phyloP scores from a whole-genome alignment of 331 rosid species.

The Rosa hybrid region DNA sequence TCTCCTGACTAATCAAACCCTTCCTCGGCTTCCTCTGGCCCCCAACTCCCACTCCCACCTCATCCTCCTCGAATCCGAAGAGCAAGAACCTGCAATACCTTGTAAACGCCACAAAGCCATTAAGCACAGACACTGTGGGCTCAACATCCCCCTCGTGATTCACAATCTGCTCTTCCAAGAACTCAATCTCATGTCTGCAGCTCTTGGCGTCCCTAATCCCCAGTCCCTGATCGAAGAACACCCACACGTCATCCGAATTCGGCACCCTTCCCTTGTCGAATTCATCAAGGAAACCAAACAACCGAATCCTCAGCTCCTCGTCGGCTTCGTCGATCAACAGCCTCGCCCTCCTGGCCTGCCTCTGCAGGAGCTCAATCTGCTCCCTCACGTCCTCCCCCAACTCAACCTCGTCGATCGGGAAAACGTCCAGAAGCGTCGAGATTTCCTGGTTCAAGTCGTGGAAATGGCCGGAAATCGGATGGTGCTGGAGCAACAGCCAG shows the following conservation, averaged over 20 bases:
- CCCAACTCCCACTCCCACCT: slow-evolving; percentile 39
- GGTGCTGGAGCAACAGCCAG: slow-evolving; percentile 93
- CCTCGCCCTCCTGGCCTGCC: slow-evolving; percentile 59
- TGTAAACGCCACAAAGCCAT: slow-evolving; percentile 83
- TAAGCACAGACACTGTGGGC: slow-evolving; percentile 70
- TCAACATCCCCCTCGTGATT: slow-evolving; percentile 88
- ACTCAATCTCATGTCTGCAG: slow-evolving; percentile 76
- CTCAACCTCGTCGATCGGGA: slow-evolving; percentile 61
- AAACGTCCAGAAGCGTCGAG: slow-evolving; percentile 86
- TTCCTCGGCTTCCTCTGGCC: slow-evolving; percentile 49
- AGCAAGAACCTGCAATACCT: slow-evolving; percentile 85
- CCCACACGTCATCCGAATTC: slow-evolving; percentile 43
- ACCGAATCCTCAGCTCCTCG: slow-evolving; percentile 49
- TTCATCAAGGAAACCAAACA: slow-evolving; percentile 52
- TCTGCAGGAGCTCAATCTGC: slow-evolving; percentile 75
- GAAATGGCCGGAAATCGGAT: slow-evolving; percentile 85
- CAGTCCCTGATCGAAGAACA: slow-evolving; percentile 58
- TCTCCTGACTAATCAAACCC: slow-evolving; percentile 66
- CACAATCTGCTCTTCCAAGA: slow-evolving; percentile 91
- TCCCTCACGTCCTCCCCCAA: slow-evolving; percentile 78
- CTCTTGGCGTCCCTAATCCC: slow-evolving; percentile 57
- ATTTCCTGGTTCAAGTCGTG: slow-evolving; percentile 89
- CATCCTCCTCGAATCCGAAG: slow-evolving; percentile 88
- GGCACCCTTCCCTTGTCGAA: slow-evolving; percentile 71
- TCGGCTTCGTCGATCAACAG: slow-evolving; percentile 61